Evolutionary conservation across 1,284 basidiomycete species (phyloP).

Genomic region (Puccinia polysora): DNA sequence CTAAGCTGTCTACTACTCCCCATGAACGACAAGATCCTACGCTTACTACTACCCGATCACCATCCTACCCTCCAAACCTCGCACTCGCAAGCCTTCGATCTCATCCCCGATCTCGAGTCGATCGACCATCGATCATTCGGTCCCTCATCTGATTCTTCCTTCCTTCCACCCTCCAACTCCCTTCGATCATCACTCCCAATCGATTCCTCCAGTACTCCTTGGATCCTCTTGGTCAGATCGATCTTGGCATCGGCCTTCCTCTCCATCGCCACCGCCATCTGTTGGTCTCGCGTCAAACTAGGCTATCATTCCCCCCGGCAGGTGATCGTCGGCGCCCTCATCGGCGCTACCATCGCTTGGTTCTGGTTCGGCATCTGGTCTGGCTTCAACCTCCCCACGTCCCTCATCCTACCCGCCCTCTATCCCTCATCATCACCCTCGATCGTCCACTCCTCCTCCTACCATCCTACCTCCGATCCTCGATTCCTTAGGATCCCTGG

Average conservation of each 20-base stretch:
- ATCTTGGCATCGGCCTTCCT: slow-evolving; percentile 45
- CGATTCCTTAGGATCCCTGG: neutral
- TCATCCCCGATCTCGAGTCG: slow-evolving; percentile 53
- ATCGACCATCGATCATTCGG: no score
- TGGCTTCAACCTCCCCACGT: slow-evolving; percentile 42
- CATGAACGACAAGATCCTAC: slow-evolving; percentile 55
- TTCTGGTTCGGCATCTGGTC: slow-evolving; percentile 66
- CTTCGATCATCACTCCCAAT: no score
- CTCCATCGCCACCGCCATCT: slow-evolving; percentile 56
- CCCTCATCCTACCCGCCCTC: neutral
- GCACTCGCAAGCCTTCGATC: no score
- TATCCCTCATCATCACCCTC: no score
- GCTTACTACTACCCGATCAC: neutral
- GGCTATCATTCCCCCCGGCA: slow-evolving; percentile 75
- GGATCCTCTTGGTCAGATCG: no score
- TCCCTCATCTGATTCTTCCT: no score
- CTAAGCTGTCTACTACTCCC: slow-evolving; percentile 62
- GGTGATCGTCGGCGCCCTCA: slow-evolving; percentile 63
- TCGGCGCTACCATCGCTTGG: slow-evolving; percentile 61
- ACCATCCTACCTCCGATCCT: neutral
- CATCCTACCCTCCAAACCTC: no score
- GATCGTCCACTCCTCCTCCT: neutral
- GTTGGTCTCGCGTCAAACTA: slow-evolving; percentile 68
- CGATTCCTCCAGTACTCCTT: no score
- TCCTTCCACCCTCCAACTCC: no score